phyloP scores from a whole-genome alignment of 192 early-diverging fungal genomes.

The Linnemannia exigua region DNA sequence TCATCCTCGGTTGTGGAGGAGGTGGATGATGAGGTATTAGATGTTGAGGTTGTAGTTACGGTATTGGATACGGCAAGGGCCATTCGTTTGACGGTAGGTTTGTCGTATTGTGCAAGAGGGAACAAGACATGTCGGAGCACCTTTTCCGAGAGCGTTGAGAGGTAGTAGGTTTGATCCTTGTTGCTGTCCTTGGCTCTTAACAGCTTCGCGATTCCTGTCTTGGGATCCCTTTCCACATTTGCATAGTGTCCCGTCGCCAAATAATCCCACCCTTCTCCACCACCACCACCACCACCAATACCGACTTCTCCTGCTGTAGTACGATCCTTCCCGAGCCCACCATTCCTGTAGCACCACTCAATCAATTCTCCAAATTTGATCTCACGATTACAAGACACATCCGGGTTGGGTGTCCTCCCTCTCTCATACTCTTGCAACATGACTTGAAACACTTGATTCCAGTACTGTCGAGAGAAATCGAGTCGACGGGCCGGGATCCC shows the following conservation, averaged over 20 bases:
- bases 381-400: slow-evolving; percentile 88
- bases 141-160: slow-evolving; percentile 72
- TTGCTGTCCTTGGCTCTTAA: slow-evolving; percentile 68
- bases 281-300: neutral
- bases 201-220: slow-evolving; percentile 22
- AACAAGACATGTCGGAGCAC: slow-evolving; percentile 76
- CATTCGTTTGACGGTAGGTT: slow-evolving; percentile 80
- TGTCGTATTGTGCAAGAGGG: slow-evolving; percentile 83
- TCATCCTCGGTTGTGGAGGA: neutral
- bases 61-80: slow-evolving; percentile 53
- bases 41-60: no score
- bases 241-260: slow-evolving; percentile 69
- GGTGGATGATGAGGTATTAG: neutral
- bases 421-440: slow-evolving; percentile 79
- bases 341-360: slow-evolving; percentile 60
- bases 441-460: slow-evolving; percentile 88
- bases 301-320: neutral
- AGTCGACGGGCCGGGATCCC: slow-evolving; percentile 75
- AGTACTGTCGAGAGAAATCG: slow-evolving; percentile 92
- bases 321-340: slow-evolving; percentile 42
- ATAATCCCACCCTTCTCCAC: slow-evolving; percentile 41
- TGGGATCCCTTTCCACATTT: slow-evolving; percentile 47
- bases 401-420: slow-evolving; percentile 93
- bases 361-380: slow-evolving; percentile 96
- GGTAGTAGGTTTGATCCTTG: slow-evolving; percentile 97